These are phyloP conservation scores for Sugiyamaella floridensis DNA, from an alignment of 805 yeast genomes.

Conservation along the genomic window DNA sequence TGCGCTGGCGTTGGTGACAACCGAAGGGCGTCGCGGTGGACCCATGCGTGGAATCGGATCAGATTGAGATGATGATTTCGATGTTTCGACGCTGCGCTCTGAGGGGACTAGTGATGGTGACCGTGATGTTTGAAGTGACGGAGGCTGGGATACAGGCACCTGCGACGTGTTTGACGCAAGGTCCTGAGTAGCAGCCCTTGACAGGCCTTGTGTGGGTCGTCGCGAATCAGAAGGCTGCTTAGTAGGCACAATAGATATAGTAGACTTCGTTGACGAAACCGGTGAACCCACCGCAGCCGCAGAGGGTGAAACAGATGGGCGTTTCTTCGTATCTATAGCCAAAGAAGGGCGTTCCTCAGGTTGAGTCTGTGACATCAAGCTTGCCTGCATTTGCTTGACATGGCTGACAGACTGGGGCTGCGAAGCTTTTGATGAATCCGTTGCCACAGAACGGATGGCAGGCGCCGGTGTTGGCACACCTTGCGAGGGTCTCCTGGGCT, in stretches of 20 bases:
- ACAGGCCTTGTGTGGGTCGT: not conserved
- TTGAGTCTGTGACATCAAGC: not conserved
- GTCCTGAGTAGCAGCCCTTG: too few relatives aligned
- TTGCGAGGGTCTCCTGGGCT: not conserved
- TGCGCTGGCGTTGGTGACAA: not conserved
- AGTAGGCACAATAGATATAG: not conserved
- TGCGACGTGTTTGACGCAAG: too few relatives aligned
- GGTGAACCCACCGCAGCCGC: not conserved
- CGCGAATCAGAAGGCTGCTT: conserved; percentile 1
- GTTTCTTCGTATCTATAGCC: not conserved
- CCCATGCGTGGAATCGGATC: too few relatives aligned
- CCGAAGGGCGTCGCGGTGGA: not conserved
- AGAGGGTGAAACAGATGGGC: not conserved
- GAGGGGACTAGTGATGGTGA: not conserved
- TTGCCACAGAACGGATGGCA: not conserved
- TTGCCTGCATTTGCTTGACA: not conserved
- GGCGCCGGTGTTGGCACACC: not conserved
- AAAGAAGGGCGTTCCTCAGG: not conserved
- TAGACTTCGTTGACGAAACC: not conserved
- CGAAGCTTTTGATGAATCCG: not conserved
- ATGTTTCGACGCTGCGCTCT: not conserved
- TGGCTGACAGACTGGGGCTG: not conserved
- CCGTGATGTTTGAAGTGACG: not conserved
- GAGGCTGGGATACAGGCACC: too few relatives aligned
- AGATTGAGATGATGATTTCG: not conserved